These are phyloP conservation scores for Spergularia marina DNA, from an alignment of 148 eudicot species.

Conservation along the genomic window DNA sequence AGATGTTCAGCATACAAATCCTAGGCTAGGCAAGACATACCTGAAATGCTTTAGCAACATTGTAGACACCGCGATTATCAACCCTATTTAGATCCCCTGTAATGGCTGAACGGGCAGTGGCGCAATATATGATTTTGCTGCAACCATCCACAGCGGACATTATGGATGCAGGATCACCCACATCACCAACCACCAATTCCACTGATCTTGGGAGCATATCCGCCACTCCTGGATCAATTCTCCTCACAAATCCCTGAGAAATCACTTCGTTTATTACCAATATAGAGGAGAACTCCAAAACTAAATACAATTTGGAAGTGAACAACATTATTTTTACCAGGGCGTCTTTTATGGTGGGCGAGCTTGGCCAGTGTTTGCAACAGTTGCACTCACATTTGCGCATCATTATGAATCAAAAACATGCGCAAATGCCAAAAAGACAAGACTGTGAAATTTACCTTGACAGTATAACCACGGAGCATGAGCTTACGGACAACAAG, in stretches of 20 bases:
- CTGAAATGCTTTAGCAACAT: slow-evolving; percentile 88
- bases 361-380: too few species aligned
- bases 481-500: slow-evolving; percentile 92
- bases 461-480: slow-evolving; percentile 93
- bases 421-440: neutral
- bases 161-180: slow-evolving; percentile 75
- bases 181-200: slow-evolving; percentile 83
- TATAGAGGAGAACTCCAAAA: slow-evolving; percentile 9
- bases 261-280: neutral
- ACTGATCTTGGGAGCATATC: slow-evolving; percentile 97
- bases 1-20: too few species aligned
- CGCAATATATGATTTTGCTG: slow-evolving; percentile 88
- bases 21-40: slow-evolving; percentile 26
- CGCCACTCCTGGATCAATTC: slow-evolving; percentile 51
- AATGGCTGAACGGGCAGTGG: slow-evolving; percentile 93
- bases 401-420: neutral
- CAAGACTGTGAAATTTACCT: slow-evolving; percentile 37
- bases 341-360: too few species aligned
- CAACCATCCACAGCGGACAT: slow-evolving; percentile 68
- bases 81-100: slow-evolving; percentile 92
- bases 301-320: neutral
- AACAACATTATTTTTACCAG: neutral
- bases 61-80: slow-evolving; percentile 82
- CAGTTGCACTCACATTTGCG: neutral
- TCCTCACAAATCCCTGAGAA: slow-evolving; percentile 78